phyloP scores from a whole-genome alignment of 345 rosid species.

The Toxicodendron radicans region DNA sequence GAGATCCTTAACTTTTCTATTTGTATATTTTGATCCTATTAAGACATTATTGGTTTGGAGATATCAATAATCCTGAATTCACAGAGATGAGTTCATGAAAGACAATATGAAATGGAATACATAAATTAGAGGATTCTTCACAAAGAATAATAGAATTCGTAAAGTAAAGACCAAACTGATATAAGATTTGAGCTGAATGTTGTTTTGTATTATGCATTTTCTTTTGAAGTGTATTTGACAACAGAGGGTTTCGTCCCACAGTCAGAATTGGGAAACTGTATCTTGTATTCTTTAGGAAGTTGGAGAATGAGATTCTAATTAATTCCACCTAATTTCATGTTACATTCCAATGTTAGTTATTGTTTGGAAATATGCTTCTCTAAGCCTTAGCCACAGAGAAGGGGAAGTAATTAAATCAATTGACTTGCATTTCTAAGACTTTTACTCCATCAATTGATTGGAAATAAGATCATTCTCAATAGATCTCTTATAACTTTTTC shows the following conservation, averaged over 20 bases:
- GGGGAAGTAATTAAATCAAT: neutral
- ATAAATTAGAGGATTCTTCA: too few species aligned
- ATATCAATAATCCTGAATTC: too few species aligned
- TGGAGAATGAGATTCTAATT: constrained; percentile 3
- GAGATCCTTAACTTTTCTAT: too few species aligned
- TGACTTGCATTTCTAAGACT: neutral
- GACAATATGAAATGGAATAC: too few species aligned
- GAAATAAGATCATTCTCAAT: neutral
- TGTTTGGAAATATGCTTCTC: neutral
- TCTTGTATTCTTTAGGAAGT: neutral
- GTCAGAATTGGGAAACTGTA: neutral
- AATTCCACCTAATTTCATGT: neutral
- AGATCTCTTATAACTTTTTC: neutral
- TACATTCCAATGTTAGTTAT: neutral
- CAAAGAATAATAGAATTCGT: too few species aligned
- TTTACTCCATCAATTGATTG: neutral
- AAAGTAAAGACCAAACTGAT: too few species aligned
- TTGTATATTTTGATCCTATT: too few species aligned
- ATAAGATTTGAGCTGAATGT: too few species aligned
- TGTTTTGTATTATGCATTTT: neutral
- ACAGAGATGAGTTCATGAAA: too few species aligned
- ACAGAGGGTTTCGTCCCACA: neutral
- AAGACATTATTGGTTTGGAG: too few species aligned
- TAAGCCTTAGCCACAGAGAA: neutral
- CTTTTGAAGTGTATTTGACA: neutral